These are phyloP conservation scores for Rhododendron ferrugineum DNA, from an alignment of 148 eudicot species.

Conservation along the genomic window DNA sequence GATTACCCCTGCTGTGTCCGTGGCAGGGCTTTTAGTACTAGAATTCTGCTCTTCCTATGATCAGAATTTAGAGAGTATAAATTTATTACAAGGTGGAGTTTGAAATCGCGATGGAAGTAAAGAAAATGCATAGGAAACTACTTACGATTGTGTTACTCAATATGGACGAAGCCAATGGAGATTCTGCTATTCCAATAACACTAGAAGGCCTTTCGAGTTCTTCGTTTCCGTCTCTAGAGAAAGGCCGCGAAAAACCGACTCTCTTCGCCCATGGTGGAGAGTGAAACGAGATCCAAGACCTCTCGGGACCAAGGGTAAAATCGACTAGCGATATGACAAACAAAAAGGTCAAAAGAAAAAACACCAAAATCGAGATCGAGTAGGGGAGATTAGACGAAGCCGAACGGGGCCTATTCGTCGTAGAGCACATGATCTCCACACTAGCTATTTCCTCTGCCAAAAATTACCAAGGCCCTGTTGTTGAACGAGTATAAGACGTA, in stretches of 20 bases:
- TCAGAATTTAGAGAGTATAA: neutral
- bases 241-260: neutral
- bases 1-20: neutral
- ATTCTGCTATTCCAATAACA: neutral
- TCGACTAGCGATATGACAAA: neutral
- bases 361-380: too few species aligned
- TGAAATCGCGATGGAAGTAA: neutral
- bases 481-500: neutral
- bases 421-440: too few species aligned
- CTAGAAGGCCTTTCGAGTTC: neutral
- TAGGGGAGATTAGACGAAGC: too few species aligned
- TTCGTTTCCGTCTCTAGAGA: neutral
- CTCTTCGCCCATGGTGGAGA: slow-evolving; percentile 4
- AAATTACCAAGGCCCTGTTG: too few species aligned
- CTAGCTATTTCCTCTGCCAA: too few species aligned
- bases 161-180: neutral
- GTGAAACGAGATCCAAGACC: slow-evolving; percentile 9
- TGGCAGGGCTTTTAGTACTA: neutral
- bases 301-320: slow-evolving; percentile 1
- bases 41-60: slow-evolving; percentile 4
- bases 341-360: too few species aligned
- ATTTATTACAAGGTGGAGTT: too few species aligned
- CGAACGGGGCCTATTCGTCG: too few species aligned
- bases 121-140: neutral
- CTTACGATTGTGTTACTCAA: neutral